Base-by-base conservation (phyloP, 768 basidiomycete genomes). In the Scleroderma citrinum region DNA sequence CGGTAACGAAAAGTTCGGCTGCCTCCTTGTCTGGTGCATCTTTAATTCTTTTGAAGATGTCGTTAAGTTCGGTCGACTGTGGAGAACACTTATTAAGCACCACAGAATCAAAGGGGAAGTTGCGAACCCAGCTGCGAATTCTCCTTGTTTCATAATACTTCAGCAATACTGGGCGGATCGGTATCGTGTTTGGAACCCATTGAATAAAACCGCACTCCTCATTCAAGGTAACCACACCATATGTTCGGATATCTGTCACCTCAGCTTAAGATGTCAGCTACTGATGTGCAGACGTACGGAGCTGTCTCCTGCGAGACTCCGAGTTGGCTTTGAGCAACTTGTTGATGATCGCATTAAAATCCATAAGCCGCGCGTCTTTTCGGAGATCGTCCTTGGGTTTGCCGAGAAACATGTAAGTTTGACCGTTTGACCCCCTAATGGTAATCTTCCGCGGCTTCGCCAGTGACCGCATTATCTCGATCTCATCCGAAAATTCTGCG, bases 181-280 rank as follows among this genome's bases (percentile, higher is more conserved):
- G 87, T 23, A 81, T 75, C 1, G 94, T 96, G 63, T 98, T 87
- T 0, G 87, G 89, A 3, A 99, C 96, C 96, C 96, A 99, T 81
- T 99, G 92, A 48, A 98, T 92, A 43, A 98, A 82, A 0, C 96
- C 96, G 59, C 94, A 97, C 56, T 95, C 92, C 57, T 98, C 95
- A 61, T 96, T 97, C 53, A 99, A 75, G 5, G 94, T 91, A 23
- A 96, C 86, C n/a, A 98, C 92, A n/a, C 92, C 90, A 60, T 98
- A 99, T 2, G 96, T 98, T 21, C 95, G 83, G 50, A 99, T 92
- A 62, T 87, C 95, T 56, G 48, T 16, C n/a, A 40, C 8, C 3
- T 7, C 1, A 19, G 19, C 30, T 37, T 21, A 43, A 6, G 26
- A 23, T 35, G 8, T 13, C 34, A 14, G 7, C 12, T 36, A 3